Evolutionary conservation across 495 filamentous ascomycete genomes (phyloP), one percentile per base, ranked within the genome.

Genomic region (Cairneyella variabilis): DNA sequence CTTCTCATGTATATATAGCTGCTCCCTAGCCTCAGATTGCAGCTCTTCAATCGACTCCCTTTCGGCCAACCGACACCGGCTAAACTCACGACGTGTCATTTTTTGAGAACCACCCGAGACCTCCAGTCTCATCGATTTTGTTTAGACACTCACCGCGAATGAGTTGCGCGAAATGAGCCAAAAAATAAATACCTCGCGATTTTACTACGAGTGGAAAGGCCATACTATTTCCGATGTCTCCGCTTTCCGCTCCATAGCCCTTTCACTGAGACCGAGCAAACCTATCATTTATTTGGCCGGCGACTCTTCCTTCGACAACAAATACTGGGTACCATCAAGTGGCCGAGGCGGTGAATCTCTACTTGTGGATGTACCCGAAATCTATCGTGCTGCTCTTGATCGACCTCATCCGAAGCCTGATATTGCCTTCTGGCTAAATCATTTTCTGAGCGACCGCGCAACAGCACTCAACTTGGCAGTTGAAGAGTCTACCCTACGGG

Each of bases 301-400:
- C 25, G 51, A 54, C 30, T 54, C 51, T 16, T 54, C 51, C 32
- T 30, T 54, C 26, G 51, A 54, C 23, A 54, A 54, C 42, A 54
- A 54, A 47, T 47, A 54, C 25, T 54, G 51, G 51, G 51, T 54
- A 0, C 51, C 51, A 23, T 54, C 51, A 1, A 54, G 51, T 21
- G 51, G 51, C 23, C 51, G 41, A 38, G 26, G 12, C 11, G 51
- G 42, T 3, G 51, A 54, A 47, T 30, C 51, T 40, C 34, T 54
- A 10, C 16, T 18, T 23, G 51, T 54, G 4, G 32, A 37, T 16
- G 42, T 54, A n/a, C 51, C 51, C 11, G 40, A 46, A 28, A 47
- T 54, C 17, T 54, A 54, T 47, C 51, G 34, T 14, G 27, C 42
- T 37, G 20, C 51, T 38, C 51, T 54, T 26, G 27, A 54, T 14